Evolutionary conservation across 1,284 basidiomycete genomes (phyloP).

Genomic region (Fomitopsis palustris): DNA sequence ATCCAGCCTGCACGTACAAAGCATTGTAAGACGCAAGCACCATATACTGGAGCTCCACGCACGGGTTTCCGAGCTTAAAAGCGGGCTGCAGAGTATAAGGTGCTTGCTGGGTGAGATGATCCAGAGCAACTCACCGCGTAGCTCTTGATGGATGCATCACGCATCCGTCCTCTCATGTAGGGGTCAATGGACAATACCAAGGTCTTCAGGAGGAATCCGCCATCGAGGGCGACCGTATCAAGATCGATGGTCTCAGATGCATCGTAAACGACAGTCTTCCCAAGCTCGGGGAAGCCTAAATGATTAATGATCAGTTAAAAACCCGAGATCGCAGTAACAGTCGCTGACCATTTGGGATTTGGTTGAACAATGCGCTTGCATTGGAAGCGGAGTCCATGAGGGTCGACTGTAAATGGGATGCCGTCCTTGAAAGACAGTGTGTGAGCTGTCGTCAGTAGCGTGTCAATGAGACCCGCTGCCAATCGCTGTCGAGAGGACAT

Average conservation of each 20-base stretch:
- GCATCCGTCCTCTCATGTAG: conserved; percentile 41
- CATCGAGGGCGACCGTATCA: conserved; percentile 44
- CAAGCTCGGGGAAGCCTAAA: conserved; percentile 24
- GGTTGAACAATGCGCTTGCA: conserved; percentile 10
- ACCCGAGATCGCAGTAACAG: too few species aligned
- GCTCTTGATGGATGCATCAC: conserved; percentile 19
- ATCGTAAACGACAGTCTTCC: conserved; percentile 45
- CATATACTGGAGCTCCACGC: neutral
- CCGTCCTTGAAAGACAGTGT: neutral
- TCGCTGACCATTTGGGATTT: conserved; percentile 10
- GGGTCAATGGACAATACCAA: conserved; percentile 47
- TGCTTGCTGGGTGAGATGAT: neutral
- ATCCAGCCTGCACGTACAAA: too few species aligned
- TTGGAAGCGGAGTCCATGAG: conserved; percentile 11
- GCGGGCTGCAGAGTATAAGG: conserved; percentile 15
- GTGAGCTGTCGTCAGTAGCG: neutral
- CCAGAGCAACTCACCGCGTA: conserved; percentile 18
- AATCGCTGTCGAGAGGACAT: neutral
- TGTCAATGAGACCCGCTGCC: too few species aligned
- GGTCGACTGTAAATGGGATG: neutral
- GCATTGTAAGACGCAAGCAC: too few species aligned
- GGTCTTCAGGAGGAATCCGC: conserved; percentile 50
- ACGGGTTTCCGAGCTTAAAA: conserved; percentile 21
- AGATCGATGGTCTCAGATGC: conserved; percentile 44
- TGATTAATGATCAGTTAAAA: neutral